phyloP scores from a whole-genome alignment of 495 filamentous ascomycete genomes.

The Hypoxylon perforatum region DNA sequence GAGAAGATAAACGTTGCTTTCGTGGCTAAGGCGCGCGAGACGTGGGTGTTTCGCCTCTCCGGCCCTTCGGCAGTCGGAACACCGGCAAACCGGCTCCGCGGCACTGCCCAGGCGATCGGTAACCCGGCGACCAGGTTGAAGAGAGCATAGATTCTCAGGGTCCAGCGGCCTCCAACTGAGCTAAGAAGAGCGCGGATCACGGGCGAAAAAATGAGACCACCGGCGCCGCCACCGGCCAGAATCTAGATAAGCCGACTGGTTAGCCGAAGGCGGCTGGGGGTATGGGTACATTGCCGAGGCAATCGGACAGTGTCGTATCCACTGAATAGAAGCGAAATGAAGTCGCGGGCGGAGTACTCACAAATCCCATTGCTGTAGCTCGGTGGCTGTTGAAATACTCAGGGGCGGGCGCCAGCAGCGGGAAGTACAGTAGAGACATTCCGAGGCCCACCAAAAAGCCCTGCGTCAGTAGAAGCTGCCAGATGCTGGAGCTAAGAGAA shows the following conservation, averaged over 20 bases:
- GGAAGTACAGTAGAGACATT: conserved; percentile 62
- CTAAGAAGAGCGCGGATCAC: conserved; percentile 61
- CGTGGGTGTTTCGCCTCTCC: conserved; percentile 50
- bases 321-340: conserved; percentile 6
- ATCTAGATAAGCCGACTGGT: conserved; percentile 35
- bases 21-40: conserved; percentile 52
- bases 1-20: conserved; percentile 57
- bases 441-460: conserved; percentile 60
- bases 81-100: conserved; percentile 51
- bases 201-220: conserved; percentile 59
- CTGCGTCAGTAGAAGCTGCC: conserved; percentile 62
- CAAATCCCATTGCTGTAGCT: conserved; percentile 62
- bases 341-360: conserved; percentile 40
- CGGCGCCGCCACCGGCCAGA: conserved; percentile 56
- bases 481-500: conserved; percentile 50
- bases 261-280: neutral
- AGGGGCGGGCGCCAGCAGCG: conserved; percentile 56
- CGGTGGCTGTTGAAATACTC: conserved; percentile 63
- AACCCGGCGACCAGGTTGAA: conserved; percentile 58
- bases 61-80: conserved; percentile 19
- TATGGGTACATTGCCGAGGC: neutral
- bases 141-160: conserved; percentile 61
- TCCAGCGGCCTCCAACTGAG: conserved; percentile 62
- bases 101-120: conserved; percentile 58
- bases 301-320: too few species aligned